Evolutionary conservation across 2,329 filamentous ascomycete genomes (phyloP).

Genomic region (Cephalotrichum gorgonifer): DNA sequence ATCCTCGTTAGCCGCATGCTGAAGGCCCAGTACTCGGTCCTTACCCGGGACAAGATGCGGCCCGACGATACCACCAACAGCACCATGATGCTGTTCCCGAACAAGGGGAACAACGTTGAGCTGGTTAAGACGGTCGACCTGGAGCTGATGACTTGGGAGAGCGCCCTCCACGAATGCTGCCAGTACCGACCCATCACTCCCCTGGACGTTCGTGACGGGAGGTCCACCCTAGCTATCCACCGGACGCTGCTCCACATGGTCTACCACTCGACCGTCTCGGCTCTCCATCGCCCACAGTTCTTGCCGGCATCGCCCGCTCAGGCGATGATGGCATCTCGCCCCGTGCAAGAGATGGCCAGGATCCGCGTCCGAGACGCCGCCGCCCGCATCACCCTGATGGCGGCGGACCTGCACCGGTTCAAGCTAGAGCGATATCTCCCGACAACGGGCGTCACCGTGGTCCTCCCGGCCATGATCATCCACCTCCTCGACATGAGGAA

Average conservation of each 20-base stretch:
- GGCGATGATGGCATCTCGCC: slow-evolving; percentile 43
- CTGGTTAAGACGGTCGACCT: slow-evolving; percentile 71
- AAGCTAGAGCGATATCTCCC: slow-evolving; percentile 72
- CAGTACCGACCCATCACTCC: slow-evolving; percentile 50
- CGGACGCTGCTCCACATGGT: slow-evolving; percentile 87
- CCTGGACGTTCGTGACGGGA: slow-evolving; percentile 48
- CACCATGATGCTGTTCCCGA: slow-evolving; percentile 84
- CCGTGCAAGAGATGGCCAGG: slow-evolving; percentile 73
- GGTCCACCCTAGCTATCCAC: slow-evolving; percentile 55
- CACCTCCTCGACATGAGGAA: slow-evolving; percentile 90
- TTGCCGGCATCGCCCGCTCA: slow-evolving; percentile 58
- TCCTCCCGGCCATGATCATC: slow-evolving; percentile 87
- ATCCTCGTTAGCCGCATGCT: slow-evolving; percentile 84
- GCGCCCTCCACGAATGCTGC: slow-evolving; percentile 60
- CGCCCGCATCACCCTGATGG: slow-evolving; percentile 75
- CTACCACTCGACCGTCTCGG: slow-evolving; percentile 84
- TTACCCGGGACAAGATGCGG: slow-evolving; percentile 73
- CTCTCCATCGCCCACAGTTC: slow-evolving; percentile 84
- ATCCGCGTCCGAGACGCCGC: slow-evolving; percentile 76
- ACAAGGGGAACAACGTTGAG: slow-evolving; percentile 74
- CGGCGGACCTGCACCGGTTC: slow-evolving; percentile 61
- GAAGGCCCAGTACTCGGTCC: slow-evolving; percentile 81
- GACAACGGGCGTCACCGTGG: slow-evolving; percentile 82
- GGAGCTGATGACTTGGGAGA: slow-evolving; percentile 69
- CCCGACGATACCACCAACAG: slow-evolving; percentile 65